Percentiles rank a stretch among this genome's conserved stretches.
These are phyloP conservation scores for Metschnikowia continentalis DNA, from an alignment of 805 yeast species.

Conservation along the genomic window DNA sequence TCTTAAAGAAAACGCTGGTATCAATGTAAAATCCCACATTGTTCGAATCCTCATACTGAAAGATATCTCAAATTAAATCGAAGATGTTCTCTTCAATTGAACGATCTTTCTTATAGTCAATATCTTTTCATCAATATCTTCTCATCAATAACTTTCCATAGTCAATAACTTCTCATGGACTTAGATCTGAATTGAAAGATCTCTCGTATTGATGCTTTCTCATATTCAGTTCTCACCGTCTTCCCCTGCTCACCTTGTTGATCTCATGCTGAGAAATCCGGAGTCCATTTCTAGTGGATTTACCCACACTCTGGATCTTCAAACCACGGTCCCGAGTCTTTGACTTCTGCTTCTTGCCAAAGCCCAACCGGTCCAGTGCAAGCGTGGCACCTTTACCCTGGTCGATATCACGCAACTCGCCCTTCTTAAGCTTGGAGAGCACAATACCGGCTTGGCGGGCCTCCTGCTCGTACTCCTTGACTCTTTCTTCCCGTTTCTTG, in stretches of 20 bases:
- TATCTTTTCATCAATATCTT: too few relatives aligned
- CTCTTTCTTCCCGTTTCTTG: constrained; percentile 47
- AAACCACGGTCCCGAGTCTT: constrained; percentile 70
- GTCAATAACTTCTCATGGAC: too few relatives aligned
- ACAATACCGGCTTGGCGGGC: constrained; percentile 90
- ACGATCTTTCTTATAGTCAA: too few relatives aligned
- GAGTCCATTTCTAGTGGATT: constrained; percentile 73
- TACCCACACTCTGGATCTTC: constrained; percentile 71
- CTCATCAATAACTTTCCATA: too few relatives aligned
- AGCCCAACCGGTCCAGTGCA: constrained; percentile 50
- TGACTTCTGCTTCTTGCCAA: constrained; percentile 34
- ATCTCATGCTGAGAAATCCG: constrained; percentile 66
- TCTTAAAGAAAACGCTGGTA: too few relatives aligned
- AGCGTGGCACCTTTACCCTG: constrained; percentile 52
- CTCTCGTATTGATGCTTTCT: too few relatives aligned
- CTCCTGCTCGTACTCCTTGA: constrained; percentile 59
- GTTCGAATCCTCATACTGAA: too few relatives aligned
- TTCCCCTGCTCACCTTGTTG: constrained; percentile 34
- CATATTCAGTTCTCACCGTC: constrained; percentile 3
- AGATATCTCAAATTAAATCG: neutral
- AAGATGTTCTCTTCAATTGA: neutral
- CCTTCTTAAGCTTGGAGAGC: constrained; percentile 66
- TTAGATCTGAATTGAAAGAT: too few relatives aligned
- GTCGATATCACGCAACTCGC: constrained; percentile 55
- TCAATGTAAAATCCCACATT: too few relatives aligned